These are phyloP conservation scores for Neurospora pannonica DNA, from an alignment of 495 filamentous ascomycete genomes.

Conservation along the genomic window DNA sequence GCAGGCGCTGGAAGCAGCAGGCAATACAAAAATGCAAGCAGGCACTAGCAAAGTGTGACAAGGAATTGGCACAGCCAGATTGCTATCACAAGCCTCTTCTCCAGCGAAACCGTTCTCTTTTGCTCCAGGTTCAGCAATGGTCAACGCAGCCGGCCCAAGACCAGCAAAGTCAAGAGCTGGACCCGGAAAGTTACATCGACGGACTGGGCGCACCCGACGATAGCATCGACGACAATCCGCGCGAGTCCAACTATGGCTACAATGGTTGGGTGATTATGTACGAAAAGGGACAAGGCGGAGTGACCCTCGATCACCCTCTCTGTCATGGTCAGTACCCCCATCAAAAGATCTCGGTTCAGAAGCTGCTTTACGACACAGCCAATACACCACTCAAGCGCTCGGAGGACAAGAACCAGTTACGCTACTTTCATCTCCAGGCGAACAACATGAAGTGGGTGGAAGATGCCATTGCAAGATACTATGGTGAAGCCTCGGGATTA, in stretches of 20 bases:
- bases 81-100: constrained; percentile 1
- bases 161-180: constrained; percentile 2
- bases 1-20: constrained; percentile 8
- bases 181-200: constrained; percentile 12
- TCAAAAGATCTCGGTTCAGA: constrained; percentile 20
- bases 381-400: constrained; percentile 12
- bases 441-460: constrained; percentile 25
- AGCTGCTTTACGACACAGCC: constrained; percentile 12
- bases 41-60: constrained; percentile 8
- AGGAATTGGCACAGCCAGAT: constrained; percentile 6
- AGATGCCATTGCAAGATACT: constrained; percentile 17
- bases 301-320: constrained; percentile 12
- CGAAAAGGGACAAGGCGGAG: constrained; percentile 15
- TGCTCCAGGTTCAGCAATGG: constrained; percentile 16
- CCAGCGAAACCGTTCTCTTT: constrained; percentile 9
- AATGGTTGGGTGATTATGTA: constrained; percentile 21
- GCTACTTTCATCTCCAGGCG: constrained; percentile 20
- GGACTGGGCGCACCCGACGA: constrained; percentile 12
- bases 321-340: constrained; percentile 18
- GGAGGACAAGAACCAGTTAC: constrained; percentile 11
- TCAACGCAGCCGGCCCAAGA: constrained; percentile 3
- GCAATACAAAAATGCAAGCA: constrained; percentile 5
- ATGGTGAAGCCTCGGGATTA: constrained; percentile 6
- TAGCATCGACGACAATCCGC: constrained; percentile 13
- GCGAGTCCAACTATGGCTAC: constrained; percentile 18